phyloP scores from a whole-genome alignment of 495 filamentous ascomycete species.

The Annulohypoxylon nitens region DNA sequence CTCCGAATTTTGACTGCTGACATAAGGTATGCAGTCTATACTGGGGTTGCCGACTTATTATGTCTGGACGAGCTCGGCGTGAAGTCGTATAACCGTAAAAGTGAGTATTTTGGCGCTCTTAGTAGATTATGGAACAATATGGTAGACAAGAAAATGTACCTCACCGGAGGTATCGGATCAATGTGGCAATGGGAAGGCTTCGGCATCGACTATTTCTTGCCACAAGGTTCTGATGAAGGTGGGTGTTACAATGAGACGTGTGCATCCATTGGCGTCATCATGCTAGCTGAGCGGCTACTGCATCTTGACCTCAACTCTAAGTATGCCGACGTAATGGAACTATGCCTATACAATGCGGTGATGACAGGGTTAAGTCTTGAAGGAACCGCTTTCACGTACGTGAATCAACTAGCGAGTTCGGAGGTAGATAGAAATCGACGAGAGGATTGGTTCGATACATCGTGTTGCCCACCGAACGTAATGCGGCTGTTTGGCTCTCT shows the following conservation, averaged over 20 bases:
- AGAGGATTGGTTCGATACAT: constrained; percentile 68
- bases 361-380: constrained; percentile 65
- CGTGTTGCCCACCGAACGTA: constrained; percentile 71
- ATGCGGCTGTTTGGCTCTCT: constrained; percentile 65
- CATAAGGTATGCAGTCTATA: constrained; percentile 43
- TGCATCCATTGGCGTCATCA: constrained; percentile 71
- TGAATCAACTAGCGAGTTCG: constrained; percentile 68
- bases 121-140: constrained; percentile 68
- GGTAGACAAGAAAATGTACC: constrained; percentile 70
- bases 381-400: constrained; percentile 68
- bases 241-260: constrained; percentile 75
- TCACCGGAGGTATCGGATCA: constrained; percentile 72
- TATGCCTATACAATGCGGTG: constrained; percentile 71
- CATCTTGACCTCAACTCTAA: constrained; percentile 64
- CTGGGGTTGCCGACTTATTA: constrained; percentile 56
- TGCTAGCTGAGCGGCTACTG: constrained; percentile 68
- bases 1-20: constrained; percentile 18
- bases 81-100: constrained; percentile 45
- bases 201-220: constrained; percentile 70
- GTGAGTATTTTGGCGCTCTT: constrained; percentile 54
- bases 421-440: constrained; percentile 59
- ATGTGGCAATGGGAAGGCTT: constrained; percentile 73
- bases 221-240: constrained; percentile 68
- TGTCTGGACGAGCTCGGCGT: constrained; percentile 48
- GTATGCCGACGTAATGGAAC: constrained; percentile 70